Evolutionary conservation across 2,329 filamentous ascomycete genomes (phyloP).

Genomic region (Capronia epimyces): DNA sequence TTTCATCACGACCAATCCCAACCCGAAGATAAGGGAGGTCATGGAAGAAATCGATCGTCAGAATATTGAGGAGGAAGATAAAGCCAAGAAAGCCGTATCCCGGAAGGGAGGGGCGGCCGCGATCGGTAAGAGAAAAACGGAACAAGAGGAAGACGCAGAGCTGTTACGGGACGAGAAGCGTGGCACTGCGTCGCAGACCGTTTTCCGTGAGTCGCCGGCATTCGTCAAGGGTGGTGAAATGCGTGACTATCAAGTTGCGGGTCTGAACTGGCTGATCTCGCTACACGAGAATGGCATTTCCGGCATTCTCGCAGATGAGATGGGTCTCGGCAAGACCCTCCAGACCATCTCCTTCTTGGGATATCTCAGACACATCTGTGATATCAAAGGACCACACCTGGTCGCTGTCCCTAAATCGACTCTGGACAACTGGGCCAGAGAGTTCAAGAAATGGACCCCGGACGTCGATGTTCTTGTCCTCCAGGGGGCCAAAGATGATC

Average conservation of each 20-base stretch:
- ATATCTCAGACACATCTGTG: constrained; percentile 85
- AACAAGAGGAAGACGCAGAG: constrained; percentile 97
- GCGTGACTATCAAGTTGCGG: constrained; percentile 94
- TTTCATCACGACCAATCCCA: constrained; percentile 96
- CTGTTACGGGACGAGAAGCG: constrained; percentile 77
- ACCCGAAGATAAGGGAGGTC: constrained; percentile 88
- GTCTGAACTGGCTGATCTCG: constrained; percentile 95
- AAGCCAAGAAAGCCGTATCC: constrained; percentile 65
- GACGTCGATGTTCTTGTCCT: constrained; percentile 91
- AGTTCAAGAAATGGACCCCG: constrained; percentile 90
- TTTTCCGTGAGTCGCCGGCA: constrained; percentile 89
- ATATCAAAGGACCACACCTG: constrained; percentile 83
- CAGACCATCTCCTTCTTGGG: constrained; percentile 97
- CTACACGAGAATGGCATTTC: constrained; percentile 98
- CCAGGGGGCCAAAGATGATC: constrained; percentile 92
- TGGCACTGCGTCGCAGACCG: constrained; percentile 76
- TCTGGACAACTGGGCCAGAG: constrained; percentile 95
- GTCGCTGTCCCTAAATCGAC: constrained; percentile 94
- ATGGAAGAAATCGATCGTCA: constrained; percentile 93
- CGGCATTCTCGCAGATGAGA: constrained; percentile 94
- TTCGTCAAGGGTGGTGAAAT: constrained; percentile 80
- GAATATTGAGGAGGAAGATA: constrained; percentile 66
- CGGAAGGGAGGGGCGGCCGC: constrained; percentile 75
- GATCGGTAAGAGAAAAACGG: constrained; percentile 77
- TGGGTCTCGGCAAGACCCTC: constrained; percentile 95